Evolutionary conservation across 352 stramenopile species (phyloP).

Genomic region (Lagenidium giganteum): DNA sequence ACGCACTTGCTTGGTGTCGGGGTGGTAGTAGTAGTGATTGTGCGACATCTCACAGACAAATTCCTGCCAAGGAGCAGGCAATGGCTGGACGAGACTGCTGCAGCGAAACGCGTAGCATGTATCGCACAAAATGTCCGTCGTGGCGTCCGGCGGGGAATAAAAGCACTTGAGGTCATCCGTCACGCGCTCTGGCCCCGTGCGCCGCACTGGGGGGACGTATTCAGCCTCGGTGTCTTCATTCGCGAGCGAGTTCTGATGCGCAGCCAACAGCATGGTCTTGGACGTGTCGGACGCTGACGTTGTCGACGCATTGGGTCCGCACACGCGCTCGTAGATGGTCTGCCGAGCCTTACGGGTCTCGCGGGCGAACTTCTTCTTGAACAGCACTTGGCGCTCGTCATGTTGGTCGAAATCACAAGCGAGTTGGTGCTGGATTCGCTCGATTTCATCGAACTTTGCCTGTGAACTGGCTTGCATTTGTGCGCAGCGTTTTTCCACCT

Average conservation of each 20-base stretch:
- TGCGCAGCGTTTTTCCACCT: too few relatives aligned
- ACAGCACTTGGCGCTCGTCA: conserved; percentile 39
- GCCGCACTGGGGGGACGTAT: background rate
- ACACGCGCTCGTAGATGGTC: conserved; percentile 35
- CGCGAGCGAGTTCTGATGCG: conserved; percentile 6
- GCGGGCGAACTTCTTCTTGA: conserved; percentile 47
- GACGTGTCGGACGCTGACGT: conserved; percentile 16
- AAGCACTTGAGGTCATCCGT: conserved; percentile 34
- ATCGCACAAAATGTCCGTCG: conserved; percentile 50
- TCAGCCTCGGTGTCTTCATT: background rate
- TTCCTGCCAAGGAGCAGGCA: conserved; percentile 43
- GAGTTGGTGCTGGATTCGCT: conserved; percentile 27
- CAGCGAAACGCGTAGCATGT: conserved; percentile 39
- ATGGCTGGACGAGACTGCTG: conserved; percentile 18
- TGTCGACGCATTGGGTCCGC: conserved; percentile 18
- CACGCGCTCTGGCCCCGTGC: conserved; percentile 5
- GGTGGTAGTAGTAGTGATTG: conserved; percentile 56
- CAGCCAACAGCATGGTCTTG: conserved; percentile 27
- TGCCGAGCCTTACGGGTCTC: conserved; percentile 46
- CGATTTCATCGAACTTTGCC: conserved; percentile 46
- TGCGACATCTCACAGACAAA: conserved; percentile 33
- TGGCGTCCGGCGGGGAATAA: conserved; percentile 34
- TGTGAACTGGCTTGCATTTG: too few relatives aligned
- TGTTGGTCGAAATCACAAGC: conserved; percentile 35
- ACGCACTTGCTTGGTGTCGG: conserved; percentile 25